A percentile compares a stretch with the other conserved stretches of the same genome.
phyloP scores from a whole-genome alignment of 169 alveolate genomes.

The Neospora caninum region DNA sequence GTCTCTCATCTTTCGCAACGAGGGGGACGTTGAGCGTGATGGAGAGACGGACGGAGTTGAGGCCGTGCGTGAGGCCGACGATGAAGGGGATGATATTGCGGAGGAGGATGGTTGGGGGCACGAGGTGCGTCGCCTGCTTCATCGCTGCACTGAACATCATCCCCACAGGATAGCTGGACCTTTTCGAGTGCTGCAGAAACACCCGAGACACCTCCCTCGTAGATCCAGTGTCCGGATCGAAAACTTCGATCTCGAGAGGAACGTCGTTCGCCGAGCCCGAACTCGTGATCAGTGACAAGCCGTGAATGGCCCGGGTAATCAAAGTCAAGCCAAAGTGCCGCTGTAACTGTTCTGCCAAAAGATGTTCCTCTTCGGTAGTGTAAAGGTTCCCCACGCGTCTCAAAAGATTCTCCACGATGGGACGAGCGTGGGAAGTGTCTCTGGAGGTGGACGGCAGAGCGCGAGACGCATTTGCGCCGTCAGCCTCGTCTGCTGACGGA shows the following conservation, averaged over 20 bases:
- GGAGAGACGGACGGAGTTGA: constrained; percentile 4
- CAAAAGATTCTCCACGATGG: not conserved
- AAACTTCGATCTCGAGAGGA: not conserved
- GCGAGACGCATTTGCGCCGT: not conserved
- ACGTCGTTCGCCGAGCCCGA: not conserved
- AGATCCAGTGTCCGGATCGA: not conserved
- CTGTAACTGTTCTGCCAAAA: not conserved
- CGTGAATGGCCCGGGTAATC: not conserved
- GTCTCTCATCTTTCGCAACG: not conserved
- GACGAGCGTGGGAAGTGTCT: not conserved
- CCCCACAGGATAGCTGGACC: not conserved
- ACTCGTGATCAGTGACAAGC: constrained; percentile 7
- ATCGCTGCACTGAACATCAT: not conserved
- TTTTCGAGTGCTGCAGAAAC: not conserved
- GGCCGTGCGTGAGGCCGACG: constrained; percentile 38
- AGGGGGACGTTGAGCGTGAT: constrained; percentile 11
- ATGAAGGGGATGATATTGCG: constrained; percentile 6
- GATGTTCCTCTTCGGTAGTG: too few species aligned
- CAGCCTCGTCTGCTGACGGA: not conserved
- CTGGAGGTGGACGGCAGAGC: not conserved
- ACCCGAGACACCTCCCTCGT: not conserved
- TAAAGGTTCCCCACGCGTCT: too few species aligned
- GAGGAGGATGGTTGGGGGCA: not conserved
- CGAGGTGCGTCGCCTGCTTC: not conserved
- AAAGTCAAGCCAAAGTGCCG: not conserved